These are phyloP conservation scores for Sphagnum fallax DNA, from an alignment of 228 moss, liverwort and hornwort species.

Conservation along the genomic window DNA sequence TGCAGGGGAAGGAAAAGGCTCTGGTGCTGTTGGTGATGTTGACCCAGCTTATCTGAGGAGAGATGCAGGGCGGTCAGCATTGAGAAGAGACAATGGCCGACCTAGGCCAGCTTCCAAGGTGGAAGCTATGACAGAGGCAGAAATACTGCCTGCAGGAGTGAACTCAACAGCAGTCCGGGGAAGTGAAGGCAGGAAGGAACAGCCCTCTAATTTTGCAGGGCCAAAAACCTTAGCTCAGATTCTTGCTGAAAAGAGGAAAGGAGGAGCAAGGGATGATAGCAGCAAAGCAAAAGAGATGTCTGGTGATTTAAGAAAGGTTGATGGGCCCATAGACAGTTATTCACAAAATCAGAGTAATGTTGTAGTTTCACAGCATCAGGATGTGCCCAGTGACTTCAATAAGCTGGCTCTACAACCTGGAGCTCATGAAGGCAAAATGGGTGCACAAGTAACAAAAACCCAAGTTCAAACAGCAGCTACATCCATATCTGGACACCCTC, in stretches of 20 bases:
- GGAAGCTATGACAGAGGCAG: slow-evolving; percentile 17
- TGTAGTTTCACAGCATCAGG: background rate
- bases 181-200: slow-evolving; percentile 30
- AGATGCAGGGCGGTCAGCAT: background rate
- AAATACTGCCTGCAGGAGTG: slow-evolving; percentile 25
- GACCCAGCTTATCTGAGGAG: slow-evolving; percentile 3
- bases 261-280: slow-evolving; percentile 11
- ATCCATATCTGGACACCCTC: slow-evolving; percentile 3
- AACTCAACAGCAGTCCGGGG: slow-evolving; percentile 14
- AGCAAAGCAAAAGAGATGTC: slow-evolving; percentile 4
- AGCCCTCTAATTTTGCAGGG: slow-evolving; percentile 46
- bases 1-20: slow-evolving; percentile 8
- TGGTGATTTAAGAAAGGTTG: slow-evolving; percentile 12
- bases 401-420: background rate
- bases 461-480: slow-evolving; percentile 2
- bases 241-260: slow-evolving; percentile 49
- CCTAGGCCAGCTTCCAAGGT: slow-evolving; percentile 24
- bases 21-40: slow-evolving; percentile 1
- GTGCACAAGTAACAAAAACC: slow-evolving; percentile 3
- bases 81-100: slow-evolving; percentile 25
- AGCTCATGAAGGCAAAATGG: slow-evolving; percentile 9
- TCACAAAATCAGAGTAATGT: background rate
- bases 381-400: background rate
- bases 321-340: background rate
- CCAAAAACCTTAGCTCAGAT: slow-evolving; percentile 60